Conservation (phyloP, 371 early-diverging fungal species). For the Dinochytrium kinnereticum region DNA sequence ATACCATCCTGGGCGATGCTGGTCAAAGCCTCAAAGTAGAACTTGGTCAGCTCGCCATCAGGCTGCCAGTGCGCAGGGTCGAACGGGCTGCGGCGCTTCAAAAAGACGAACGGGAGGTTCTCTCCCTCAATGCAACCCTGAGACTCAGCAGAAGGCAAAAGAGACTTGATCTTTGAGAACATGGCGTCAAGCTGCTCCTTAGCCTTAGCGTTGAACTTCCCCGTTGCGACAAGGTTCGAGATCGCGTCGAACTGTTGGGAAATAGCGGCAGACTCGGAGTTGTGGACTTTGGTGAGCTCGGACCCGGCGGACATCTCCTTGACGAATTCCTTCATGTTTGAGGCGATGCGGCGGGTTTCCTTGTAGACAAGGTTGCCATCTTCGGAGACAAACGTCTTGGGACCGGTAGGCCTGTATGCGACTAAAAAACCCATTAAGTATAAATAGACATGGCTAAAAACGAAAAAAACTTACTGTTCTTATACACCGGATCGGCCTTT, state of each 20-base stretch:
- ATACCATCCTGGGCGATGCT: constrained; percentile 79
- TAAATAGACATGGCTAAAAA: neutral
- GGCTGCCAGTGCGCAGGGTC: constrained; percentile 51
- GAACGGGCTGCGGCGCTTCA: constrained; percentile 45
- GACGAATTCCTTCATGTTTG: constrained; percentile 60
- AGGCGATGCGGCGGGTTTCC: constrained; percentile 66
- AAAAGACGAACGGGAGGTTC: constrained; percentile 50
- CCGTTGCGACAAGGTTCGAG: constrained; percentile 46
- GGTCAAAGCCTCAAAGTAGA: constrained; percentile 75
- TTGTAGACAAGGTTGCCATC: constrained; percentile 83
- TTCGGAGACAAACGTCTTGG: constrained; percentile 76
- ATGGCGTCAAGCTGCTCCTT: constrained; percentile 43
- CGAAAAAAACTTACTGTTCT: constrained; percentile 68
- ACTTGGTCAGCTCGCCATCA: constrained; percentile 59
- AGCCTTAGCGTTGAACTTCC: constrained; percentile 30
- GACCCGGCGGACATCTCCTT: constrained; percentile 52
- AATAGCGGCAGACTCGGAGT: constrained; percentile 19
- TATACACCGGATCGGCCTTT: constrained; percentile 79
- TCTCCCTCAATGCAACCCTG: constrained; percentile 23
- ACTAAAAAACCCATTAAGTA: constrained; percentile 32
- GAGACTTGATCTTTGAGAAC: constrained; percentile 45
- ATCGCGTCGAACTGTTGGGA: constrained; percentile 22
- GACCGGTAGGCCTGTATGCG: constrained; percentile 75
- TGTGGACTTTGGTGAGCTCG: constrained; percentile 46
- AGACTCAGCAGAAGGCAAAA: constrained; percentile 28